These are phyloP conservation scores for Fusarium citri DNA, from an alignment of 2,329 filamentous ascomycete species.

Conservation along the genomic window DNA sequence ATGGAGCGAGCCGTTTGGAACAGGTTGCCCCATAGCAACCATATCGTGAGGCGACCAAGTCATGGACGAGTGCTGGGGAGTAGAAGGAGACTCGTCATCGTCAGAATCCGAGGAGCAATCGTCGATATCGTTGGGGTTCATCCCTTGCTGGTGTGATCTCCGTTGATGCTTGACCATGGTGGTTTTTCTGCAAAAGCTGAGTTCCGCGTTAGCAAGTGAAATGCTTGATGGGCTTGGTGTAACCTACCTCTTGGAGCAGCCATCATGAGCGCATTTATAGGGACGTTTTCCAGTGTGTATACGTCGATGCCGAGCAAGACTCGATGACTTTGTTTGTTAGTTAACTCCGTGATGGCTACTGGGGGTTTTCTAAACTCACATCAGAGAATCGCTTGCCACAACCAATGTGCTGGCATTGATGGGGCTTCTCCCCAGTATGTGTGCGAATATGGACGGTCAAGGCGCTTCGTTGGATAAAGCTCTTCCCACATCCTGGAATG, in stretches of 20 bases:
- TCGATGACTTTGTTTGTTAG: slow-evolving; percentile 64
- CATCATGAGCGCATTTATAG: slow-evolving; percentile 70
- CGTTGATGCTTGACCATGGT: slow-evolving; percentile 77
- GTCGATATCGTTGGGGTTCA: slow-evolving; percentile 66
- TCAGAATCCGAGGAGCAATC: slow-evolving; percentile 69
- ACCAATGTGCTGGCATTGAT: slow-evolving; percentile 72
- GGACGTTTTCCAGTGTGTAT: slow-evolving; percentile 76
- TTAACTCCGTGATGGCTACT: slow-evolving; percentile 12
- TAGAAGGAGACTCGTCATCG: slow-evolving; percentile 68
- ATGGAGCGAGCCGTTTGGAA: slow-evolving; percentile 57
- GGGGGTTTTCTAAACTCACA: slow-evolving; percentile 57
- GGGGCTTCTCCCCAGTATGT: slow-evolving; percentile 78
- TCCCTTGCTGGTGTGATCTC: slow-evolving; percentile 69
- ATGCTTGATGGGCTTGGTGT: neutral
- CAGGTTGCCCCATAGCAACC: slow-evolving; percentile 52
- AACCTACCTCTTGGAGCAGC: slow-evolving; percentile 70
- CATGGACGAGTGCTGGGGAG: slow-evolving; percentile 65
- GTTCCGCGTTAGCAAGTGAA: slow-evolving; percentile 32
- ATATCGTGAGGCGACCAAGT: slow-evolving; percentile 63
- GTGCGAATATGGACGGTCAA: slow-evolving; percentile 77
- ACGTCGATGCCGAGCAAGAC: slow-evolving; percentile 71
- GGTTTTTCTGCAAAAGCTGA: slow-evolving; percentile 77
- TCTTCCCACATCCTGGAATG: slow-evolving; percentile 72
- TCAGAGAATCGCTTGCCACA: slow-evolving; percentile 78
- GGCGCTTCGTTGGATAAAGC: slow-evolving; percentile 77